Base-by-base conservation (phyloP, 805 yeast species). In the Candida maltosa region DNA sequence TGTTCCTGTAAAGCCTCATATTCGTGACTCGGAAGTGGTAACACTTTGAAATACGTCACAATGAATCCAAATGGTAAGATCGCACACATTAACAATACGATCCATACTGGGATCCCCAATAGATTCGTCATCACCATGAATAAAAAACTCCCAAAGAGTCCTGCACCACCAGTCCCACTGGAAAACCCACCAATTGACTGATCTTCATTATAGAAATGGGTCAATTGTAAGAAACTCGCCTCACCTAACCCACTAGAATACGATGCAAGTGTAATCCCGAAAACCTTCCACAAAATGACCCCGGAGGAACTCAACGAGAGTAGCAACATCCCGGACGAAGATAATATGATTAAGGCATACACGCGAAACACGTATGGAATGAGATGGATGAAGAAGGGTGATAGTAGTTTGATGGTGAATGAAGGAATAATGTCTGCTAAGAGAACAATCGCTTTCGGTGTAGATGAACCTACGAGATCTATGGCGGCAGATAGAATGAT, bases 111-210 rank as follows among this genome's bases (percentile, higher is more conserved):
- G 2, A 87, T 39, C 1, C 76, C 69, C 16, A 85, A 31, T 51
- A 87, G 62, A 1, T 91, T 82, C 0, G 97, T 91, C 47, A 86
- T 41, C 1, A 83, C 45, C 71, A 91, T 49, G 51, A 76, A 89
- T 10, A 74, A 51, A 35, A 83, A 85, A 37, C 89, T 78, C 0
- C 97, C 98, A 14, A 76, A 72, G 4, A 91, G 56, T 0, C 98
- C 98, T 1, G 98, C 97, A 14, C 87, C 95, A 3, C 98, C 97
- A 0, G 97, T 91, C 1, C 98, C 98, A 6, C 88, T 76, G 15
- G 95, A 84, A 78, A 94, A 91, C 1, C 95, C 97, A 32, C 81
- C 78, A 30, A 91, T 64, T 4, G 94, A 68, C n/a, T 54, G 46
- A 12, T 69, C 67, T 14, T 68, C 71, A n/a, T 44, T 37, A 55